Evolutionary conservation across 2,329 filamentous ascomycete species (phyloP).

Genomic region (Colletotrichum aenigma): DNA sequence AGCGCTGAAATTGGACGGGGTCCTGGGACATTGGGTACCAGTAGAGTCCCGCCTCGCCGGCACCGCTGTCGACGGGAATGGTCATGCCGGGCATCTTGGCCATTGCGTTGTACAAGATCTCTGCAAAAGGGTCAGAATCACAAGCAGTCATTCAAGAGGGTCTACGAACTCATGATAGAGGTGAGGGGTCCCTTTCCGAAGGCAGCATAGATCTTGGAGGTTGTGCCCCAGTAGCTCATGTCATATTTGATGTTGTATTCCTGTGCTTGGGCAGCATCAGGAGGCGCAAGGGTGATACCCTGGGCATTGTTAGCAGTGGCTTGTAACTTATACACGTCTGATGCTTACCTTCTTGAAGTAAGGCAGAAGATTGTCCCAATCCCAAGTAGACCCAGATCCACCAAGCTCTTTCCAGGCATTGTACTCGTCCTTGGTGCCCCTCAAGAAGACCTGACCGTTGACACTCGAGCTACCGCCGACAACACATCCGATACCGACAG

Average conservation of each 20-base stretch:
- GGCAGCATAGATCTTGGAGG: constrained; percentile 19
- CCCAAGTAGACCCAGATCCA: constrained; percentile 47
- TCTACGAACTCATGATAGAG: constrained; percentile 18
- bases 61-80: constrained; percentile 26
- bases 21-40: constrained; percentile 29
- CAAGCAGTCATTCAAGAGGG: too few species aligned
- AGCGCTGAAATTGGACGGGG: constrained; percentile 22
- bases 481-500: constrained; percentile 33
- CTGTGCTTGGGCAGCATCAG: constrained; percentile 13
- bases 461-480: constrained; percentile 43
- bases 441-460: constrained; percentile 42
- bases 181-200: constrained; percentile 18
- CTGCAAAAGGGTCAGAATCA: background rate
- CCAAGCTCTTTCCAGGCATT: constrained; percentile 49
- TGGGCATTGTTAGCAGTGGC: background rate
- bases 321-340: background rate
- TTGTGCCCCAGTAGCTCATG: constrained; percentile 23
- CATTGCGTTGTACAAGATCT: constrained; percentile 27
- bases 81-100: constrained; percentile 27
- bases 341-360: constrained; percentile 47
- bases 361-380: constrained; percentile 39
- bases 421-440: constrained; percentile 41
- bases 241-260: constrained; percentile 25
- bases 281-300: constrained; percentile 24
- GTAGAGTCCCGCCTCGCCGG: constrained; percentile 29